These are phyloP conservation scores for Lablab purpureus DNA, from an alignment of 306 rosid genomes.

Conservation along the genomic window DNA sequence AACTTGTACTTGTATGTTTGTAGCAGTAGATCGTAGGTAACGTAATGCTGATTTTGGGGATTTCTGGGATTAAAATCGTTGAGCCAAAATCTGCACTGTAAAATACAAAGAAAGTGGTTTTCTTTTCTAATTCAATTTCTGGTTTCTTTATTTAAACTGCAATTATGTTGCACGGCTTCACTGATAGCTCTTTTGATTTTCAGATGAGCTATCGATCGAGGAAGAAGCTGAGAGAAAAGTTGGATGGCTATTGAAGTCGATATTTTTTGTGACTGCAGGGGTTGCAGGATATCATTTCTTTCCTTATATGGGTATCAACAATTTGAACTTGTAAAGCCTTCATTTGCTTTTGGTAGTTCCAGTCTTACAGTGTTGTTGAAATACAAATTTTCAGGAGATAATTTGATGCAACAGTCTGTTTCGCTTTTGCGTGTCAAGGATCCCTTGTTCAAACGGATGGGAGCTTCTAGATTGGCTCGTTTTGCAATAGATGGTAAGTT, in stretches of 20 bases:
- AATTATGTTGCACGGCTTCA: conserved; percentile 33
- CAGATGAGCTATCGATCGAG: conserved; percentile 75
- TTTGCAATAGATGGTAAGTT: conserved; percentile 81
- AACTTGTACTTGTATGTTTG: neutral
- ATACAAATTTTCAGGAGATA: conserved; percentile 69
- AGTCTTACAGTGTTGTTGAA: conserved; percentile 39
- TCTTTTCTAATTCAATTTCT: neutral
- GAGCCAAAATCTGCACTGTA: conserved; percentile 17
- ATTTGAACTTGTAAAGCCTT: conserved; percentile 14
- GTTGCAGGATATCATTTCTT: conserved; percentile 77
- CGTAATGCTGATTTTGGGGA: conserved; percentile 5
- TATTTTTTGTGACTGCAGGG: conserved; percentile 84
- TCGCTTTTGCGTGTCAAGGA: conserved; percentile 89
- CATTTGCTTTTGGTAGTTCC: conserved; percentile 33
- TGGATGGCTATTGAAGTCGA: conserved; percentile 80
- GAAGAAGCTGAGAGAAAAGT: conserved; percentile 82
- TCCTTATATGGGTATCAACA: conserved; percentile 77
- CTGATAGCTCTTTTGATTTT: conserved; percentile 40
- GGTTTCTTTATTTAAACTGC: conserved; percentile 33
- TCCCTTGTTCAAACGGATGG: conserved; percentile 94
- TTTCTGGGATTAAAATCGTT: conserved; percentile 4
- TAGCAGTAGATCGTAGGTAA: conserved; percentile 16
- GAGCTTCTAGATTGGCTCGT: conserved; percentile 89
- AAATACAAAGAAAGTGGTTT: conserved; percentile 14
- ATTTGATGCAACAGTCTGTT: conserved; percentile 87